Evolutionary conservation across 306 rosid species (phyloP), one percentile per base, ranked within the genome.

Genomic region (Boehmeria nivea): DNA sequence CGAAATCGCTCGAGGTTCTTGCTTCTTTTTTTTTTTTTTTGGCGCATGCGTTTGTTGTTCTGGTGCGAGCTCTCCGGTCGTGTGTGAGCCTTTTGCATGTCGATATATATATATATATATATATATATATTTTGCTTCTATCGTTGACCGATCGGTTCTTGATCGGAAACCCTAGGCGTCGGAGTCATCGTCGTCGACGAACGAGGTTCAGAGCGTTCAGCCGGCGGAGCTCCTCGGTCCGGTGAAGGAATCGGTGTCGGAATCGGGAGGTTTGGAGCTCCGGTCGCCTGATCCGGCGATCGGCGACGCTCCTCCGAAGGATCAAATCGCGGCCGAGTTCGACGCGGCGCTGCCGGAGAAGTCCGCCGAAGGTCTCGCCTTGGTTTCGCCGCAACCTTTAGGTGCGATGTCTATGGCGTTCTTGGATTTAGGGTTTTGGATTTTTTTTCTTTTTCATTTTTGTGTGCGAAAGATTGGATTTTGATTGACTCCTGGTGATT

Each of bases 201-300:
- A 65, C 63, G 76, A 77, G 27, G 78, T 65, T 21, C 73, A 60
- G 40, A 65, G 60, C 57, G 67, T 62, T 16, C 64, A 89, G 24
- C 57, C 85, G 3, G 69, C 28, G 23, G 87, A 72, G 61, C 75
- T 74, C 21, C 37, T 72, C 25, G 79, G 71, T 37, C 89, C 84
- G 55, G 76, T 71, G 59, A 81, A 81, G 74, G 94, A 84, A 72
- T 76, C 95, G 40, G 83, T 70, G 7, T 61, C 78, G 2, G 85
- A 71, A 61, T 57, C 84, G 31, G 79, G 55, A n/a, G 85, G 81
- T 42, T 66, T 72, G 43, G 85, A 74, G 64, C 44, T 73, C 11
- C 82, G 55, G 27, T 69, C 85, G 17, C 62, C 98, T 84, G 99
- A 87, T 87, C 95, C 81, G 71, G 75, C 69, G 14, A 71, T 61